Conservation (phyloP, 2,329 filamentous ascomycete species). For the Mariannaea sp. region DNA sequence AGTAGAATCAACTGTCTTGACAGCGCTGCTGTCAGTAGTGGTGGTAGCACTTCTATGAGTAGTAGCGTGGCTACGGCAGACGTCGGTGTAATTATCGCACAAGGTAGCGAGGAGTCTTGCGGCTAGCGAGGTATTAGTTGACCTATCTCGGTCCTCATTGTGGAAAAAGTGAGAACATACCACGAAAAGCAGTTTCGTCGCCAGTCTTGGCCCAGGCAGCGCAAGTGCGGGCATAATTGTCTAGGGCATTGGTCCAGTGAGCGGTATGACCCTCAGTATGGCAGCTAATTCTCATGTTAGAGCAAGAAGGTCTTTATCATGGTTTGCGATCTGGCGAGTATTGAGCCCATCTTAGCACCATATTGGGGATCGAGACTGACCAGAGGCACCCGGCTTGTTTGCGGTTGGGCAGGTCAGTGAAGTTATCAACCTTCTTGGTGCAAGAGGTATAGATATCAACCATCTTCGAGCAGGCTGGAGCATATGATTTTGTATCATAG, state of each 20-base stretch:
- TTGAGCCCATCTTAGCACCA: neutral
- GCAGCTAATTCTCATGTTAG: constrained; percentile 34
- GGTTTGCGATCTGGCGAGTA: neutral
- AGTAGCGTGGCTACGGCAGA: constrained; percentile 27
- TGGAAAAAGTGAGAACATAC: constrained; percentile 26
- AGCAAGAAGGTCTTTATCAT: neutral
- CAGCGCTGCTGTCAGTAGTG: constrained; percentile 16
- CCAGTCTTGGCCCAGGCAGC: constrained; percentile 38
- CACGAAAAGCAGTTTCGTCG: constrained; percentile 34
- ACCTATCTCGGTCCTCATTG: neutral
- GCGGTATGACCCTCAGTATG: constrained; percentile 22
- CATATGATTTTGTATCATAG: constrained; percentile 27
- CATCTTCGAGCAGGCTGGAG: constrained; percentile 37
- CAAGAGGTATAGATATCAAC: constrained; percentile 36
- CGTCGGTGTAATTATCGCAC: constrained; percentile 40
- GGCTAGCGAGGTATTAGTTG: constrained; percentile 32
- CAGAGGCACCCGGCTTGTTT: constrained; percentile 43
- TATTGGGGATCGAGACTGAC: constrained; percentile 27
- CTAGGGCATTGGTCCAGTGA: constrained; percentile 40
- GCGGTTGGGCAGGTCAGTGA: constrained; percentile 33
- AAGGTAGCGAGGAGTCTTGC: constrained; percentile 39
- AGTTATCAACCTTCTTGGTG: constrained; percentile 30
- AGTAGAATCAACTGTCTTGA: too few species aligned
- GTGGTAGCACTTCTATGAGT: constrained; percentile 14
- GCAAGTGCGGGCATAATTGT: constrained; percentile 39